phyloP scores from a whole-genome alignment of 176 grass and related monocot genomes.

The Pontederia crassipes region DNA sequence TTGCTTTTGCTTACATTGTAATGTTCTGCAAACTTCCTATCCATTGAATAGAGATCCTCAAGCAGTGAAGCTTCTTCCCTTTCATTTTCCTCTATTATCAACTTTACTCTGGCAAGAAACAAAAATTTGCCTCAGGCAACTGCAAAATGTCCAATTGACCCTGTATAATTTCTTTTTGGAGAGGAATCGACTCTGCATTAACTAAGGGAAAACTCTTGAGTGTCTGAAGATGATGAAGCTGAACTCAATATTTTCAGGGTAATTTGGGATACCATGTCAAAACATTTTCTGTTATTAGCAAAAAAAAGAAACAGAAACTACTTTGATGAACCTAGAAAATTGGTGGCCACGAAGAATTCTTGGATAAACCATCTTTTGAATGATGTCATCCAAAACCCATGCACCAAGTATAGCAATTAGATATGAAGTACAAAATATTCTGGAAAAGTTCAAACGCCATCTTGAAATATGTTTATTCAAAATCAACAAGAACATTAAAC shows the following conservation, averaged over 20 bases:
- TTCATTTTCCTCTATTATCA: constrained; percentile 91
- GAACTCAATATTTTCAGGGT: too few species aligned
- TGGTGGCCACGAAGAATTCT: too few species aligned
- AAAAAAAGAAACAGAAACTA: too few species aligned
- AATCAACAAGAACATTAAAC: background rate
- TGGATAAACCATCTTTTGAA: too few species aligned
- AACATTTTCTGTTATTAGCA: too few species aligned
- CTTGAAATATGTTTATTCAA: background rate
- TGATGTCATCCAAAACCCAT: too few species aligned
- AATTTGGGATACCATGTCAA: too few species aligned
- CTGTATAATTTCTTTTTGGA: too few species aligned
- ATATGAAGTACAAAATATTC: too few species aligned
- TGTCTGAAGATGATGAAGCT: background rate
- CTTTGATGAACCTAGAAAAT: too few species aligned
- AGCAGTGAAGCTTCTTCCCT: constrained; percentile 77
- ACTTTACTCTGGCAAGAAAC: constrained; percentile 51
- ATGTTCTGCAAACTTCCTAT: constrained; percentile 97
- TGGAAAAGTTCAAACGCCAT: background rate
- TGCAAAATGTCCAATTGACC: background rate
- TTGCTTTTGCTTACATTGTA: constrained; percentile 53
- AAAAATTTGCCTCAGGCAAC: background rate
- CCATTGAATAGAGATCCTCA: constrained; percentile 91
- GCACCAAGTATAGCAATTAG: too few species aligned
- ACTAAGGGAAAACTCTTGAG: constrained; percentile 3
- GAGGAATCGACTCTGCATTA: constrained; percentile 10